Conservation (phyloP, 495 filamentous ascomycete genomes). For the Aspergillus nidulans region DNA sequence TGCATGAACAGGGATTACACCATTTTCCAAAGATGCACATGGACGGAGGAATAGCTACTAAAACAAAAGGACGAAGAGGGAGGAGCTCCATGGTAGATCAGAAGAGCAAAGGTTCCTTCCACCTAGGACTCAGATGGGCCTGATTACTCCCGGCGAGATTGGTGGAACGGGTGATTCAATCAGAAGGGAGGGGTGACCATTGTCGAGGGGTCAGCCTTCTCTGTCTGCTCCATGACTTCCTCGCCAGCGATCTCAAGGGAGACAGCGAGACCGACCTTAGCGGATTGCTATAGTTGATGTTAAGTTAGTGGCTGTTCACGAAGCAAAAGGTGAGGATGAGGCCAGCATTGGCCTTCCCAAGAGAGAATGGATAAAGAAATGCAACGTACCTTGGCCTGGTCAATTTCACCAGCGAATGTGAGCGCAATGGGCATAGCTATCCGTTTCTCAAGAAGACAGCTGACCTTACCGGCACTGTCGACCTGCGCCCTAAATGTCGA, state of each 20-base stretch:
- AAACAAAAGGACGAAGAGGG: slow-evolving; percentile 38
- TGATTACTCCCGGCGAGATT: slow-evolving; percentile 9
- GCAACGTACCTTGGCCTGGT: slow-evolving; percentile 81
- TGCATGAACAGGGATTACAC: slow-evolving; percentile 29
- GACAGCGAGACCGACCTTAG: slow-evolving; percentile 91
- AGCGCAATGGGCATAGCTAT: slow-evolving; percentile 84
- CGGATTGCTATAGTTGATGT: slow-evolving; percentile 64
- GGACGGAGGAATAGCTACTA: slow-evolving; percentile 44
- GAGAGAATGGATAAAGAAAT: neutral
- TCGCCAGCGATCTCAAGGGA: slow-evolving; percentile 87
- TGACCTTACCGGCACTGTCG: slow-evolving; percentile 89
- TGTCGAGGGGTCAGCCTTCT: slow-evolving; percentile 51
- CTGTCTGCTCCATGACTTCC: slow-evolving; percentile 89
- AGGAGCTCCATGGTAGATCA: slow-evolving; percentile 3
- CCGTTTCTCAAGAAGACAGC: slow-evolving; percentile 90
- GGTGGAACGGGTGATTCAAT: slow-evolving; percentile 10
- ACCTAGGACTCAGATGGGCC: neutral
- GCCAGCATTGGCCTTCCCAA: too few species aligned
- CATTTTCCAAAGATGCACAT: slow-evolving; percentile 32
- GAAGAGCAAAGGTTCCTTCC: slow-evolving; percentile 5
- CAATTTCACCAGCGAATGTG: slow-evolving; percentile 95
- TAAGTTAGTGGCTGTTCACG: neutral
- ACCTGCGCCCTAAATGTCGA: slow-evolving; percentile 93
- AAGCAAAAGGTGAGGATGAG: too few species aligned
- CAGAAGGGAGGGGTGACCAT: slow-evolving; percentile 54